phyloP scores from a whole-genome alignment of 2,329 filamentous ascomycete species.

The Fusarium aywerte region DNA sequence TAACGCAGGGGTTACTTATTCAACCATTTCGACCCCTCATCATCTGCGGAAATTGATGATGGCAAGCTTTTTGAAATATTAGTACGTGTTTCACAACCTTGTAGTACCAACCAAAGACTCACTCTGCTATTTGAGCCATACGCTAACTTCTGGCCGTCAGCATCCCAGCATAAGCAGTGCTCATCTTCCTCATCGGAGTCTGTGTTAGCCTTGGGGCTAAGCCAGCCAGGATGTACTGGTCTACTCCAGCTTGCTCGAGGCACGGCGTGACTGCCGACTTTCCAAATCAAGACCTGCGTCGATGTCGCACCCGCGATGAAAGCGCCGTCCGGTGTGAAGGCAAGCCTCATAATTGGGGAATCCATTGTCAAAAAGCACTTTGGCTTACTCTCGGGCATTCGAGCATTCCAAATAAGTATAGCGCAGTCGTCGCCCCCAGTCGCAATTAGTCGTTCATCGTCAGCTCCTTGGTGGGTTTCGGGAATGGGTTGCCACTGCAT shows the following conservation, averaged over 20 bases:
- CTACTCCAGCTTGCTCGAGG: slow-evolving; percentile 71
- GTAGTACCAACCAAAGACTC: slow-evolving; percentile 50
- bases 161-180: slow-evolving; percentile 71
- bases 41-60: slow-evolving; percentile 63
- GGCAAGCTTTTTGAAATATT: slow-evolving; percentile 54
- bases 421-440: slow-evolving; percentile 71
- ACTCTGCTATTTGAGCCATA: slow-evolving; percentile 72
- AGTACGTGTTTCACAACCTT: slow-evolving; percentile 5
- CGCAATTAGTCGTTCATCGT: slow-evolving; percentile 68
- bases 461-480: slow-evolving; percentile 48
- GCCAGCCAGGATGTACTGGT: slow-evolving; percentile 66
- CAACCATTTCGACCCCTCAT: not conserved
- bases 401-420: slow-evolving; percentile 71
- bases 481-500: slow-evolving; percentile 69
- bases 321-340: slow-evolving; percentile 71
- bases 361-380: slow-evolving; percentile 71
- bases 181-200: slow-evolving; percentile 69
- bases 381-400: slow-evolving; percentile 63
- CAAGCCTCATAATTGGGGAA: slow-evolving; percentile 65
- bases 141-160: slow-evolving; percentile 69
- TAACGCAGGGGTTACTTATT: not conserved
- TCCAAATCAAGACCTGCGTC: slow-evolving; percentile 71
- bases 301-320: slow-evolving; percentile 71
- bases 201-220: slow-evolving; percentile 64
- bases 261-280: slow-evolving; percentile 67